Percentiles rank a stretch among this genome's conserved stretches.
Conservation (phyloP, 1,284 basidiomycete genomes). For the Pyrrhoderma lamaoense region DNA sequence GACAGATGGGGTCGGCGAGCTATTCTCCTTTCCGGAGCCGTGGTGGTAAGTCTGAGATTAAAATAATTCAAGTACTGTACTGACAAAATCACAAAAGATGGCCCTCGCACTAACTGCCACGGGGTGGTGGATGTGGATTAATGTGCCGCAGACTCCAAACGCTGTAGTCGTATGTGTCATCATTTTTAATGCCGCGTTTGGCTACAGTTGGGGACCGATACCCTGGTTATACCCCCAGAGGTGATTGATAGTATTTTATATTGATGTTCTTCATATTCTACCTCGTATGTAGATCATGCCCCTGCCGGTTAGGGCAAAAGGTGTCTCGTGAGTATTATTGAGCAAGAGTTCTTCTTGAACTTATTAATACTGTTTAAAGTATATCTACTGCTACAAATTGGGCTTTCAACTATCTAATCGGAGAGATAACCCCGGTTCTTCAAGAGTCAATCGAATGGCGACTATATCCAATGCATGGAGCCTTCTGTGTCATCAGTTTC, state of each 20-base stretch:
- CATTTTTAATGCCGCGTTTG: constrained; percentile 91
- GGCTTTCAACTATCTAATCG: constrained; percentile 88
- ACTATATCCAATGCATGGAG: constrained; percentile 93
- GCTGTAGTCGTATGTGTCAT: constrained; percentile 91
- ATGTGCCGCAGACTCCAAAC: constrained; percentile 76
- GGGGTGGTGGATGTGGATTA: constrained; percentile 92
- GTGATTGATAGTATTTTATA: constrained; percentile 30
- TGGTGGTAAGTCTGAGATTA: constrained; percentile 49
- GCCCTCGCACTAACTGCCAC: constrained; percentile 66
- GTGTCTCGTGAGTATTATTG: constrained; percentile 51
- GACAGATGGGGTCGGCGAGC: constrained; percentile 87
- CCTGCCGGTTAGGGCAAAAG: constrained; percentile 84
- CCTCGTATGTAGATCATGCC: constrained; percentile 72
- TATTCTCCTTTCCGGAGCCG: constrained; percentile 87
- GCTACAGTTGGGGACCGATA: constrained; percentile 67
- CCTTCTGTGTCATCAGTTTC: constrained; percentile 87
- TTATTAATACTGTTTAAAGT: background rate
- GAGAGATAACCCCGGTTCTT: constrained; percentile 82
- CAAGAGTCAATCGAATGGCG: constrained; percentile 91
- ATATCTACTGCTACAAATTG: constrained; percentile 30
- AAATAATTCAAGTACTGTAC: background rate
- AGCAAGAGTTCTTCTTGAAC: background rate
- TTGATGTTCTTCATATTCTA: background rate
- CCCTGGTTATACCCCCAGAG: constrained; percentile 89
- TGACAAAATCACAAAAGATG: constrained; percentile 47